phyloP scores from a whole-genome alignment of 2,329 filamentous ascomycete genomes.

The Fusarium dimerum region DNA sequence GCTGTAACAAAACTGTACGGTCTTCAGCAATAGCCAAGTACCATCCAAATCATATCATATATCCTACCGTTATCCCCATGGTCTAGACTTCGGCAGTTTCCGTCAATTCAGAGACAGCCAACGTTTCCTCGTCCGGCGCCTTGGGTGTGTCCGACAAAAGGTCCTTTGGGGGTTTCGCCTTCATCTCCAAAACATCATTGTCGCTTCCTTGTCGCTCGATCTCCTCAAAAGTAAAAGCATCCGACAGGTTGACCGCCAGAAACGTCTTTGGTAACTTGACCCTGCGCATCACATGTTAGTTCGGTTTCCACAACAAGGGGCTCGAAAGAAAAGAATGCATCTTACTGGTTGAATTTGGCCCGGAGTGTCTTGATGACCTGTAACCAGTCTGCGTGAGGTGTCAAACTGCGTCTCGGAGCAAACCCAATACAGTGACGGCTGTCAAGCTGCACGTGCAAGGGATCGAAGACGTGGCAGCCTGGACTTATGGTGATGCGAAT shows the following conservation, averaged over 20 bases:
- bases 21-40: background rate
- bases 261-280: constrained; percentile 69
- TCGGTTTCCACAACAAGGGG: constrained; percentile 1
- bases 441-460: constrained; percentile 93
- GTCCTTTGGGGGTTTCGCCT: constrained; percentile 35
- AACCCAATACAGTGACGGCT: constrained; percentile 95
- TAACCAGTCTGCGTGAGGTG: constrained; percentile 92
- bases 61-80: background rate
- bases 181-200: constrained; percentile 51
- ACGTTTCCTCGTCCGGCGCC: constrained; percentile 8
- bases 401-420: constrained; percentile 85
- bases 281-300: constrained; percentile 39
- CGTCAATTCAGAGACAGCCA: background rate
- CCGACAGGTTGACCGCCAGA: constrained; percentile 63
- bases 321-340: constrained; percentile 24
- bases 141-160: constrained; percentile 21
- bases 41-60: constrained; percentile 13
- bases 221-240: constrained; percentile 61
- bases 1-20: too few relatives aligned
- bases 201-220: constrained; percentile 54
- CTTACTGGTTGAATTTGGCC: constrained; percentile 92
- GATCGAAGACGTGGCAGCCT: constrained; percentile 94
- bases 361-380: constrained; percentile 93
- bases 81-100: background rate
- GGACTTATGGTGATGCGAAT: constrained; percentile 96